phyloP scores from a whole-genome alignment of 2,329 filamentous ascomycete genomes.

The Aquanectria penicillioides region DNA sequence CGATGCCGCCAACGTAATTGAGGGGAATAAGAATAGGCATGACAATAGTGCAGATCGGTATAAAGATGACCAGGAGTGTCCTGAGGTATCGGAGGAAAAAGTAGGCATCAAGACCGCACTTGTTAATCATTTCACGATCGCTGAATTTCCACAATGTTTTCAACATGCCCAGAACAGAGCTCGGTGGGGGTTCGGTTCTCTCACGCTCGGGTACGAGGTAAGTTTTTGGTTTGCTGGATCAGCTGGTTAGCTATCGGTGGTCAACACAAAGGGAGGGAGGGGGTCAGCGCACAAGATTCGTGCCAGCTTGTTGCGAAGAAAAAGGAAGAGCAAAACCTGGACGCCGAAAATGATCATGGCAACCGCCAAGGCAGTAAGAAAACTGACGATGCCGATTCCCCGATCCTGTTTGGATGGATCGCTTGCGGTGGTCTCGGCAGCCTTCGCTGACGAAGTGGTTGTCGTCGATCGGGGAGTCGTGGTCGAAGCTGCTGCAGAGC shows the following conservation, averaged over 20 bases:
- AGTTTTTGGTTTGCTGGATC: conserved; percentile 80
- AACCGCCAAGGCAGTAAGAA: conserved; percentile 71
- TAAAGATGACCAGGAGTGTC: conserved; percentile 86
- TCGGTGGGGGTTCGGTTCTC: conserved; percentile 79
- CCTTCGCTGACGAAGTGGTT: background rate
- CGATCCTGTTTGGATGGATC: conserved; percentile 54
- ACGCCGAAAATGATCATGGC: conserved; percentile 71
- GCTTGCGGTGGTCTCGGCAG: background rate
- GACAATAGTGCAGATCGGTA: conserved; percentile 81
- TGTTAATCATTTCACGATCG: conserved; percentile 87
- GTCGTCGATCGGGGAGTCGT: conserved; percentile 21
- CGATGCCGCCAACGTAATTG: conserved; percentile 79
- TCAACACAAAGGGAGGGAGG: background rate
- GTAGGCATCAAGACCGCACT: conserved; percentile 95
- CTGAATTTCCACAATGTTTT: conserved; percentile 72
- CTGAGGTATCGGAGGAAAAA: conserved; percentile 92
- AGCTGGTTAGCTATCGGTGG: background rate
- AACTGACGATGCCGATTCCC: conserved; percentile 55
- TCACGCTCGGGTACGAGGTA: conserved; percentile 88
- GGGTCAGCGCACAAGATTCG: conserved; percentile 77
- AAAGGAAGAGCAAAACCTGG: conserved; percentile 75
- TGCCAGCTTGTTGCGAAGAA: conserved; percentile 80
- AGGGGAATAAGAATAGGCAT: conserved; percentile 88
- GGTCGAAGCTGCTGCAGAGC: conserved; percentile 9
- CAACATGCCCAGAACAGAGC: conserved; percentile 61